Evolutionary conservation across 352 stramenopile species (phyloP), one percentile per base, ranked within the genome.

Genomic region (Phytophthora sp.): DNA sequence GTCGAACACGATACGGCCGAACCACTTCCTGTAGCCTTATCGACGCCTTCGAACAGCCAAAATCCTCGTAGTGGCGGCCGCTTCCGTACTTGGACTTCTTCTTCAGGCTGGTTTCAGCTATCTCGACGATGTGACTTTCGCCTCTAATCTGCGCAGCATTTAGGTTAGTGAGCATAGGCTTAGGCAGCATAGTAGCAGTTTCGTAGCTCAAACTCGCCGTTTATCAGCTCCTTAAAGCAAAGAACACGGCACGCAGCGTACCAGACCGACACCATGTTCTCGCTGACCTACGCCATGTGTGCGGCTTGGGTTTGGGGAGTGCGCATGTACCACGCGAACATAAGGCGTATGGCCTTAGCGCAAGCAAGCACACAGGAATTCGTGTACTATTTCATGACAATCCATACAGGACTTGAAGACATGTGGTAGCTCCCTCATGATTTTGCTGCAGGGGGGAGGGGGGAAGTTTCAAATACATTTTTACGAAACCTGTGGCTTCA

Each of bases 61-160:
- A 69, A 70, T 9, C 70, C 64, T n/a, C 50, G 18, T 71, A 63
- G 0, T n/a, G 3, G 0, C 35, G 46, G 0, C 63, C 62, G 7
- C 59, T 30, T 0, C 38, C 31, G 39, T 80, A 80, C 53, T 78
- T 74, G 18, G 33, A 57, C 33, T 78, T 76, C 38, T 71, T 81
- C 4, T 52, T 35, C 0, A 73, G 26, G 8, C 33, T 70, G 4
- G 64, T 73, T n/a, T 77, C 63, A 35, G 72, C 72, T 15, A 79
- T 79, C 45, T 73, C 61, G 1, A 80, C 72, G 7, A 69, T 63
- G 20, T 71, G 54, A 1, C 64, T 66, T 20, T 47, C 33, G 1
- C 69, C 49, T 1, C 41, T 50, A 26, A 67, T 67, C 50, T 61
- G 20, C 33, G 50, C 21, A 60, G n/a, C n/a, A n/a, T n/a, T n/a